Evolutionary conservation across 2,329 filamentous ascomycete genomes (phyloP).

Genomic region (Bimuria novae-zelandiae): DNA sequence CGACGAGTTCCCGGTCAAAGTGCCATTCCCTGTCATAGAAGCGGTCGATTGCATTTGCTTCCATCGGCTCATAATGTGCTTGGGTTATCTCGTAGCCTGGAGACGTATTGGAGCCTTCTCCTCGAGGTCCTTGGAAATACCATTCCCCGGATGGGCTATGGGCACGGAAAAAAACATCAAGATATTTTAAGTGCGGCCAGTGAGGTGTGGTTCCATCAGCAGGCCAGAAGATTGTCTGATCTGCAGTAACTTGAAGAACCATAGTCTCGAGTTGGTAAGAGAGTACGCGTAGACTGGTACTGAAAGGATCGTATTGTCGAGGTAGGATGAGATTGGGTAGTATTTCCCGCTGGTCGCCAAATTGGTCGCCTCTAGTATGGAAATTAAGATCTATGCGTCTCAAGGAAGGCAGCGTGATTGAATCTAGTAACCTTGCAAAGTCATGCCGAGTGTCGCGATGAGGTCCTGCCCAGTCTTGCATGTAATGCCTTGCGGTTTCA

Average conservation of each 20-base stretch:
- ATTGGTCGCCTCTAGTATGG: background rate
- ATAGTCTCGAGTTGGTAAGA: slow-evolving; percentile 12
- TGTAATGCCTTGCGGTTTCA: background rate
- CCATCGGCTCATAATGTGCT: slow-evolving; percentile 14
- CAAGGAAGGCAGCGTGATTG: slow-evolving; percentile 3
- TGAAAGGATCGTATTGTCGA: slow-evolving; percentile 16
- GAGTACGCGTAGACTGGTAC: slow-evolving; percentile 15
- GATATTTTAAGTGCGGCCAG: slow-evolving; percentile 14
- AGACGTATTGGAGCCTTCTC: slow-evolving; percentile 3
- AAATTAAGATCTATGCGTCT: slow-evolving; percentile 7
- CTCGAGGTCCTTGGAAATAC: slow-evolving; percentile 16
- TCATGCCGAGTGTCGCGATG: slow-evolving; percentile 14
- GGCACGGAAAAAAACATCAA: slow-evolving; percentile 12
- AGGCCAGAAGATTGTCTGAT: slow-evolving; percentile 16
- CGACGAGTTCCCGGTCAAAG: background rate
- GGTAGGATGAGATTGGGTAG: slow-evolving; percentile 8
- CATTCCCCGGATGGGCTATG: slow-evolving; percentile 9
- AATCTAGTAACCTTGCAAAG: slow-evolving; percentile 9
- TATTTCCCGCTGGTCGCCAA: background rate
- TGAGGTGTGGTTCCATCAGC: slow-evolving; percentile 6
- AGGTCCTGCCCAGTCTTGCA: slow-evolving; percentile 12
- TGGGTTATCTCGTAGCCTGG: slow-evolving; percentile 12
- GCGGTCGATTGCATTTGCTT: slow-evolving; percentile 7
- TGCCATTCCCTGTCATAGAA: background rate
- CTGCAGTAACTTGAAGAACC: background rate